A percentile compares a stretch with the other conserved stretches of the same genome.
phyloP scores from a whole-genome alignment of 2,329 filamentous ascomycete genomes.

The Nigrospora osmanthi region DNA sequence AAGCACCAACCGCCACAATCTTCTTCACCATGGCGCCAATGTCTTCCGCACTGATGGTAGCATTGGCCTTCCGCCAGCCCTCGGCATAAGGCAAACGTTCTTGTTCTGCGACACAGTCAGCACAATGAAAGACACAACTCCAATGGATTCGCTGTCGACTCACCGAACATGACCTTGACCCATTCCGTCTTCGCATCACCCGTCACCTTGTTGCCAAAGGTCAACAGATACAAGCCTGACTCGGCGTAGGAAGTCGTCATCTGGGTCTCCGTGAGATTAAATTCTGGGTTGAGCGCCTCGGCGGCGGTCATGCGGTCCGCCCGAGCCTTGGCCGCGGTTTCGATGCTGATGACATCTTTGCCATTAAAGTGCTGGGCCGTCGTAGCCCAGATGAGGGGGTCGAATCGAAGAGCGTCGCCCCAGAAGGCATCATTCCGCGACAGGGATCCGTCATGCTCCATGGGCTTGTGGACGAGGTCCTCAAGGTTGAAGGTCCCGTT shows the following conservation, averaged over 20 bases:
- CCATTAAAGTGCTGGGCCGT: neutral
- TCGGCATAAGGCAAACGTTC: neutral
- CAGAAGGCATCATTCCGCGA: constrained; percentile 1
- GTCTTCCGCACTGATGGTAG: neutral
- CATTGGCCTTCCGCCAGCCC: neutral
- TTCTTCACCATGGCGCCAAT: neutral
- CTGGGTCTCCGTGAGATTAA: neutral
- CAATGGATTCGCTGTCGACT: neutral
- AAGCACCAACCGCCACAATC: neutral
- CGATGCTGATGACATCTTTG: neutral
- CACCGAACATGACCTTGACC: neutral
- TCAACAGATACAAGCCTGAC: neutral
- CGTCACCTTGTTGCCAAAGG: neutral
- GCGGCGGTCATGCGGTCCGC: neutral
- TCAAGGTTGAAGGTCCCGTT: constrained; percentile 4
- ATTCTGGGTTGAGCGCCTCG: neutral
- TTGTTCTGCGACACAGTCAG: neutral
- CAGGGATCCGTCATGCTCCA: constrained; percentile 6
- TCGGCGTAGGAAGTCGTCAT: neutral
- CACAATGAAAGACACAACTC: too few relatives aligned
- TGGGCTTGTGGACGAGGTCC: constrained; percentile 3
- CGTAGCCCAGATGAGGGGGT: neutral
- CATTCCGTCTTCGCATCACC: neutral
- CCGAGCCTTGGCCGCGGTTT: neutral
- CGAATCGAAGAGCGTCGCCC: neutral